These are phyloP conservation scores for Papiliotrema terrestris DNA, from an alignment of 1,284 basidiomycete species.

Conservation along the genomic window DNA sequence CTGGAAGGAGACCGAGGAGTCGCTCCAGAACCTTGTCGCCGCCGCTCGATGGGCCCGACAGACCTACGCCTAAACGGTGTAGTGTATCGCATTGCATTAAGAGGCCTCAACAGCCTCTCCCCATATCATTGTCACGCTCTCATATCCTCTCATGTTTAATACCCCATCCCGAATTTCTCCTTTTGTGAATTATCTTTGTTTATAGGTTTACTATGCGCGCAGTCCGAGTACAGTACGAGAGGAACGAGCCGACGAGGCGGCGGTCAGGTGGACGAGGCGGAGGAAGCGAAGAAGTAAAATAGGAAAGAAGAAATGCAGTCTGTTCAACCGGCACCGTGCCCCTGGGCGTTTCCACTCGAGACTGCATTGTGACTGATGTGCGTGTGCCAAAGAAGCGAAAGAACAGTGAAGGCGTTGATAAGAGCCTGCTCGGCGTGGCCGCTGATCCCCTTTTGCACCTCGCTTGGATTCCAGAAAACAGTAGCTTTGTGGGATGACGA, in stretches of 20 bases:
- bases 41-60: slow-evolving; percentile 86
- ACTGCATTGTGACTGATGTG: too few species aligned
- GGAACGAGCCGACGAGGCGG: slow-evolving; percentile 1
- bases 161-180: slow-evolving; percentile 8
- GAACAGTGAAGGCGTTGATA: too few species aligned
- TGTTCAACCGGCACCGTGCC: slow-evolving; percentile 47
- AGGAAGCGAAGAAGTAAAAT: slow-evolving; percentile 6
- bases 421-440: too few species aligned
- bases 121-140: not conserved
- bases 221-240: not conserved
- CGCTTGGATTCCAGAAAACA: too few species aligned
- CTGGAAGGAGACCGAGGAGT: slow-evolving; percentile 91
- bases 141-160: slow-evolving; percentile 18
- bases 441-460: too few species aligned
- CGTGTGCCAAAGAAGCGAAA: too few species aligned
- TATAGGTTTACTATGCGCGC: not conserved
- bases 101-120: slow-evolving; percentile 79
- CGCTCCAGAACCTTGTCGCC: slow-evolving; percentile 80
- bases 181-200: slow-evolving; percentile 1
- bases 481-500: too few species aligned
- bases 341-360: not conserved
- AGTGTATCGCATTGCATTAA: slow-evolving; percentile 5
- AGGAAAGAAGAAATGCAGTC: slow-evolving; percentile 40
- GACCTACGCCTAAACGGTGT: slow-evolving; percentile 61
- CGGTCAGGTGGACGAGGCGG: slow-evolving; percentile 9